A percentile compares a stretch with the other conserved stretches of the same genome.
These are phyloP conservation scores for Rusavskia elegans DNA, from an alignment of 495 filamentous ascomycete species.

Conservation along the genomic window DNA sequence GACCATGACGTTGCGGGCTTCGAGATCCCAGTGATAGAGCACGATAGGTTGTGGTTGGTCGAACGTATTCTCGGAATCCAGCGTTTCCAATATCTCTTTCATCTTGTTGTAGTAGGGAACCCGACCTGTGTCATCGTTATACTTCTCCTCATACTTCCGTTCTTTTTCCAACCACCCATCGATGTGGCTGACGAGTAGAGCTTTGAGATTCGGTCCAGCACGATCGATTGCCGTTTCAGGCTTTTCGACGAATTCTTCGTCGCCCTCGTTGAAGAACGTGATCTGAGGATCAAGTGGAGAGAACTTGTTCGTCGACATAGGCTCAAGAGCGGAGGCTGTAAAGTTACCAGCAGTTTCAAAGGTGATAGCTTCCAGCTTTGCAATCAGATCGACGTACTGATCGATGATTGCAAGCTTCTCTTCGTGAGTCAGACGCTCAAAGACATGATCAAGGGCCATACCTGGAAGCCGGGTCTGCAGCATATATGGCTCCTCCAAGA, in stretches of 20 bases:
- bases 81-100: not conserved
- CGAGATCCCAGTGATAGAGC: constrained; percentile 1
- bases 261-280: not conserved
- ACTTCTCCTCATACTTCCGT: not conserved
- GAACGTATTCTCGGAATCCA: not conserved
- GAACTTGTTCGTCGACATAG: not conserved
- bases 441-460: not conserved
- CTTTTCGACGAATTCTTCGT: not conserved
- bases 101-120: not conserved
- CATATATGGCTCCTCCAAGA: not conserved
- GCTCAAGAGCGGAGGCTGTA: not conserved
- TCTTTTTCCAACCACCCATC: not conserved
- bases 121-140: not conserved
- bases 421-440: not conserved
- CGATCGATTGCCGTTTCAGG: not conserved
- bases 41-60: not conserved
- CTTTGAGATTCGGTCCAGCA: not conserved
- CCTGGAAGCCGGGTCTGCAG: not conserved
- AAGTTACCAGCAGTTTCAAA: not conserved
- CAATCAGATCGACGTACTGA: not conserved
- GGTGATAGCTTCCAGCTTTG: not conserved
- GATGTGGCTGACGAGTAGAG: not conserved
- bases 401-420: not conserved
- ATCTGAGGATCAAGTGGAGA: not conserved
- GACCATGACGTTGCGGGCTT: constrained; percentile 1